Conservation (phyloP, 495 filamentous ascomycete species). For the Xylaria flabelliformis region DNA sequence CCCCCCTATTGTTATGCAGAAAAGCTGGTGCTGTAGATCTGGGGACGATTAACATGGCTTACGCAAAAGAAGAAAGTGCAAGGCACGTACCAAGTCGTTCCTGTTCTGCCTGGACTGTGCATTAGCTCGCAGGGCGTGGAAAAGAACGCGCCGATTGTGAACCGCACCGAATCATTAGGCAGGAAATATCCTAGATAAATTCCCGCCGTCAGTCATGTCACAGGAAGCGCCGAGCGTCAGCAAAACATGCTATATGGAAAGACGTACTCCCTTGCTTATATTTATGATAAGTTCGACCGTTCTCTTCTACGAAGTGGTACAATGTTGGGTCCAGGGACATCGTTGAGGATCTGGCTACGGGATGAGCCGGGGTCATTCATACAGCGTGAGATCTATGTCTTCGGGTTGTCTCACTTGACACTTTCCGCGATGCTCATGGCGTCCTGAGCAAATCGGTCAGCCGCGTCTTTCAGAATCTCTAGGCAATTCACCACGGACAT, state of each 20-base stretch:
- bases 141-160: neutral
- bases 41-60: neutral
- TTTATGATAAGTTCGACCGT: conserved; percentile 48
- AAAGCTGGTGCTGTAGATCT: conserved; percentile 60
- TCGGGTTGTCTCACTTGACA: conserved; percentile 16
- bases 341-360: conserved; percentile 38
- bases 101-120: conserved; percentile 45
- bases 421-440: conserved; percentile 21
- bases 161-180: conserved; percentile 47
- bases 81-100: conserved; percentile 50
- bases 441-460: conserved; percentile 19
- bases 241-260: neutral
- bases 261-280: conserved; percentile 41
- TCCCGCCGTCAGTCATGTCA: neutral
- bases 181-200: conserved; percentile 43
- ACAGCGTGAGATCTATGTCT: conserved; percentile 8
- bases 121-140: conserved; percentile 2
- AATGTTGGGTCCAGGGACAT: conserved; percentile 42
- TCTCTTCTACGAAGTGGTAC: conserved; percentile 44
- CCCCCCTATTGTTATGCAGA: conserved; percentile 48
- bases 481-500: conserved; percentile 7
- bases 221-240: neutral
- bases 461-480: neutral
- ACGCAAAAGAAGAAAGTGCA: neutral
- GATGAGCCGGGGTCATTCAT: conserved; percentile 18